Base-by-base conservation (phyloP, 2,329 filamentous ascomycete genomes). In the Sporothrix humicola region DNA sequence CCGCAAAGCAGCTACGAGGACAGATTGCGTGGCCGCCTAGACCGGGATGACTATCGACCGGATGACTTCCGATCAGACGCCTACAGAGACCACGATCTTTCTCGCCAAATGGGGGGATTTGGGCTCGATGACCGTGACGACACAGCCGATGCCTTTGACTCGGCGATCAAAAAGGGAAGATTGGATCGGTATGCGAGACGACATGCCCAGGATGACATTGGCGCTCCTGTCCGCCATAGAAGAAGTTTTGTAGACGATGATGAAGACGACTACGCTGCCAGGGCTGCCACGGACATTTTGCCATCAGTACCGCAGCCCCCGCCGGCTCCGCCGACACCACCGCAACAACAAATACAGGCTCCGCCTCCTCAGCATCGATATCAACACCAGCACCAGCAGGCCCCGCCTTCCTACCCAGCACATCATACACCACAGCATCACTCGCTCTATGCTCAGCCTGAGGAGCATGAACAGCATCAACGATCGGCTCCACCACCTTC, bases 181-280 rank as follows among this genome's bases (percentile, higher is more conserved):
- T 48, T 52, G n/a, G 58, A 66, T 7, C 63, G 54, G 3, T 69
- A 69, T 42, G 54, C 72, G n/a, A n/a, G 82, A 81, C 37, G 83
- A 82, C 37, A 78, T 80, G 48, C 79, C 78, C 46, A 74, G 6
- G 72, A 72, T 63, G 68, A 71, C 20, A 17, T 50, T n/a, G 72
- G 56, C 13, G 52, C 65, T 20, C 69, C 66, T 15, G 23, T 65
- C 1, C 74, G 72, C n/a, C 65, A 68, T 6, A n/a, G 83, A 84
- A 1, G 84, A 83, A 15, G 91, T 77, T 88, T 89, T 77, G 86
- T 90, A 74, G 81, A 89, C 74, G 81, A 84, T 65, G 81, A 82
- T 71, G 90, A 90, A 73, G 88, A 91, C 37, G 84, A 89, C 74
- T 90, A 89, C 75, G 81, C 83, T 59, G 81, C 82, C 71, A 79